phyloP scores from a whole-genome alignment of 345 rosid genomes.

The Rubroshorea leprosula region DNA sequence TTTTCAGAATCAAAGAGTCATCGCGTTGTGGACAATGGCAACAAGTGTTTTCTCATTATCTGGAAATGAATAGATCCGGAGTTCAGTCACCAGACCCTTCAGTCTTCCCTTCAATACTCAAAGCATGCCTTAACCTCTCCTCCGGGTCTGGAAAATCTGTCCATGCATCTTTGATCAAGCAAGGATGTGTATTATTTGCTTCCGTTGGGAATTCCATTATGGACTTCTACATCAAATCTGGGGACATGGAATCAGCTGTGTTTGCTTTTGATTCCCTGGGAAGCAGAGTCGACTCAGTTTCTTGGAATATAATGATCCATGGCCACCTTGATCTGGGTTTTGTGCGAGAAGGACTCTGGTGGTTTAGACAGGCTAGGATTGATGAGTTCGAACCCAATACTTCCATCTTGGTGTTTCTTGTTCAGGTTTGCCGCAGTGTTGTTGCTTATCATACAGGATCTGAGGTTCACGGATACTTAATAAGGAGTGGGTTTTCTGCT shows the following conservation, averaged over 20 bases:
- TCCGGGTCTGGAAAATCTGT: slow-evolving; percentile 32
- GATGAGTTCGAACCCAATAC: slow-evolving; percentile 49
- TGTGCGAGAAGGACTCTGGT: slow-evolving; percentile 35
- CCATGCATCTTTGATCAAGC: slow-evolving; percentile 50
- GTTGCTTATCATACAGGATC: slow-evolving; percentile 18
- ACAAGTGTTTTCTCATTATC: slow-evolving; percentile 37
- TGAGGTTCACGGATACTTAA: slow-evolving; percentile 39
- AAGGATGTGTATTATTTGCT: slow-evolving; percentile 40
- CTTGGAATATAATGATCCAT: slow-evolving; percentile 62
- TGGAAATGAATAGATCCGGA: slow-evolving; percentile 36
- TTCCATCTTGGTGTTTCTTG: slow-evolving; percentile 52
- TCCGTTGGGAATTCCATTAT: slow-evolving; percentile 53
- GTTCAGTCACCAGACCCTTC: slow-evolving; percentile 34
- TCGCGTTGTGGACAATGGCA: slow-evolving; percentile 44
- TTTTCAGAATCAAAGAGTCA: slow-evolving; percentile 38
- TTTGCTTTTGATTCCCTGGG: slow-evolving; percentile 33
- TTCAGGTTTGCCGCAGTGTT: slow-evolving; percentile 37
- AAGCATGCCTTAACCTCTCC: slow-evolving; percentile 51
- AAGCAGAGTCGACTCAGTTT: slow-evolving; percentile 41
- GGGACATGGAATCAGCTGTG: slow-evolving; percentile 37
- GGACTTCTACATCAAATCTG: slow-evolving; percentile 56
- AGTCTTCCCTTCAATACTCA: slow-evolving; percentile 42
- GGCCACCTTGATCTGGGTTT: slow-evolving; percentile 43
- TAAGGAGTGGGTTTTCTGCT: slow-evolving; percentile 42
- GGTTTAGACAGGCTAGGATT: slow-evolving; percentile 47